Evolutionary conservation across 805 yeast genomes (phyloP).

Genomic region (Lachancea nothofagi): DNA sequence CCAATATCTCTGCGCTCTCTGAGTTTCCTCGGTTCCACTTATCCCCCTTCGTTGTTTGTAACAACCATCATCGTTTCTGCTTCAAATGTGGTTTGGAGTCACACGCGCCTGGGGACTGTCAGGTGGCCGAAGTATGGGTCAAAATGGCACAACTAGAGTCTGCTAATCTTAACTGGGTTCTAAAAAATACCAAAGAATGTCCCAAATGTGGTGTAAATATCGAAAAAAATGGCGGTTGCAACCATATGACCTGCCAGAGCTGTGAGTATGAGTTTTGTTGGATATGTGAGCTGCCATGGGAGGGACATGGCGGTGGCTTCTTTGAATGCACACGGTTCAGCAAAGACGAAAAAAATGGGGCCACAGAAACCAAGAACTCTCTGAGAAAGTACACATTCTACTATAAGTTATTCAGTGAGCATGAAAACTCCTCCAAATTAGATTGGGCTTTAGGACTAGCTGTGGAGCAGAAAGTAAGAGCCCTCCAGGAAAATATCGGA

Average conservation of each 20-base stretch:
- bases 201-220: conserved; percentile 75
- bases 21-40: conserved; percentile 27
- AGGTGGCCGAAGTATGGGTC: conserved; percentile 63
- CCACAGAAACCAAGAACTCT: conserved; percentile 35
- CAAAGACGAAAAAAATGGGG: conserved; percentile 33
- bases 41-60: conserved; percentile 68
- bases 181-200: conserved; percentile 77
- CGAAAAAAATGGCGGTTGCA: conserved; percentile 95
- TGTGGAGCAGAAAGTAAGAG: conserved; percentile 58
- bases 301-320: conserved; percentile 53
- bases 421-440: conserved; percentile 67
- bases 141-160: conserved; percentile 79
- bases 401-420: conserved; percentile 66
- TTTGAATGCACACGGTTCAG: conserved; percentile 64
- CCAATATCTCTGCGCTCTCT: conserved; percentile 24
- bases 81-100: conserved; percentile 66
- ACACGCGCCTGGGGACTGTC: conserved; percentile 84
- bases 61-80: conserved; percentile 67
- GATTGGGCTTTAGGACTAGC: conserved; percentile 60
- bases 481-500: conserved; percentile 57
- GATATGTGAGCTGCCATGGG: conserved; percentile 83
- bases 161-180: conserved; percentile 83
- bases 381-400: conserved; percentile 24
- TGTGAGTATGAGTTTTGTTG: conserved; percentile 86
- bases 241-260: conserved; percentile 85